Conservation (phyloP, 140 eudicot species). For the Bidens hawaiensis region DNA sequence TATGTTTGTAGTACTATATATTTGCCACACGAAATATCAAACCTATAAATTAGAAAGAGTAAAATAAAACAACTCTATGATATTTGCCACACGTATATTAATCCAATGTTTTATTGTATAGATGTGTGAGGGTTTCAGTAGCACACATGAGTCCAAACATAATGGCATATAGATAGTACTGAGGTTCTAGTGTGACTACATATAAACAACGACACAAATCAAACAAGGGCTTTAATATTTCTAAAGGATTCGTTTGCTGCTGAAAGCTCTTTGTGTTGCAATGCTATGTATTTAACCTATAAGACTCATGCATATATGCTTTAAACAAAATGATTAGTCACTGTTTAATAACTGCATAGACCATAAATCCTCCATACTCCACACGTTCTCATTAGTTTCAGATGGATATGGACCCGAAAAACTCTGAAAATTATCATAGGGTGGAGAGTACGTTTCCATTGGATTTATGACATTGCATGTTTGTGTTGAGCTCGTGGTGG, state of each 20-base stretch:
- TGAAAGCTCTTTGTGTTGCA: neutral
- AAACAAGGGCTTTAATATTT: neutral
- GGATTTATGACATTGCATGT: conserved; percentile 38
- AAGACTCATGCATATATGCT: conserved; percentile 8
- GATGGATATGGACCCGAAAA: conserved; percentile 45
- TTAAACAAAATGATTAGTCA: conserved; percentile 27
- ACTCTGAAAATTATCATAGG: conserved; percentile 43
- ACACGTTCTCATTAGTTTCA: conserved; percentile 55
- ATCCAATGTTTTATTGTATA: conserved; percentile 14
- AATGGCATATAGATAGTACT: too few relatives aligned
- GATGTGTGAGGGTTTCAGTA: conserved; percentile 19
- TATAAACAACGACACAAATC: conserved; percentile 32
- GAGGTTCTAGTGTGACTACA: conserved; percentile 24
- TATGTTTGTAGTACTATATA: too few relatives aligned
- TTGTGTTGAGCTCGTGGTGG: conserved; percentile 40
- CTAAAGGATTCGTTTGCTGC: neutral
- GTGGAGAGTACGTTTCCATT: conserved; percentile 48
- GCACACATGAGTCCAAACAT: conserved; percentile 20
- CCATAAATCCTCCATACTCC: conserved; percentile 96
- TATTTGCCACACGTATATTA: neutral
- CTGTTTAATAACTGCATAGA: conserved; percentile 70
- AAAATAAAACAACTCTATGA: neutral
- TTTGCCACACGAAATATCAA: too few relatives aligned
- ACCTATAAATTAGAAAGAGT: too few relatives aligned
- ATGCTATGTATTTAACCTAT: neutral